Base-by-base conservation (phyloP, 148 eudicot genomes). In the Nepenthes mirabilis region DNA sequence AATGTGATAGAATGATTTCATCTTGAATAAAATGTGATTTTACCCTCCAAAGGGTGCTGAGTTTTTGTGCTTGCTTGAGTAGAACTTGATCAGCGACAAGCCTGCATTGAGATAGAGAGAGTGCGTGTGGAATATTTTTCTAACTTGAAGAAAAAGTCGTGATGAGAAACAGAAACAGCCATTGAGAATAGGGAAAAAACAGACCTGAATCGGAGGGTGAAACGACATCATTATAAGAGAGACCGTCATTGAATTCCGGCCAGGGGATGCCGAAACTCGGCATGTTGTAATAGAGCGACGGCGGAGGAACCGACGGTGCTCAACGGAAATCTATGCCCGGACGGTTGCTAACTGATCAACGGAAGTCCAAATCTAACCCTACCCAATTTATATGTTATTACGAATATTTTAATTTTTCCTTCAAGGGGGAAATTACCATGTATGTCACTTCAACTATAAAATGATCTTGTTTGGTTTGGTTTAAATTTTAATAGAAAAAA, bases 21-120 rank as follows among this genome's bases (percentile, higher is more conserved):
- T 40, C 11, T 11, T 49, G 14, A 49, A 11, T 2, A 49, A 12
- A 6, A 5, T 6, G 52, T 6, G 52, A n/a, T 40, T 40, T 68
- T 65, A 84, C 96, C 97, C 97, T 59, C 77, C 82, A 6, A 74
- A 70, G 13, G 97, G 96, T 74, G 96, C 97, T 37, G 97, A 91
- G 59, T 62, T 78, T 34, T 64, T 69, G 74, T 91, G 66, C 67
- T 80, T 85, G 68, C 67, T 52, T 8, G 95, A 81, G 86, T 88
- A 91, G 68, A 70, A 91, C 1, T 88, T 72, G 37, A 91, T 82
- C 59, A 88, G 63, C 36, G 83, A 71, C 57, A 65, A 55, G 62
- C 95, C 97, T 91, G 59, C 14, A 11, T 33, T 4, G 56, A 43
- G 3, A 11, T 47, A 43, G 13, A 5, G 37, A 32, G 6, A 7